phyloP scores from a whole-genome alignment of 345 rosid genomes.

The Pistacia integerrima region DNA sequence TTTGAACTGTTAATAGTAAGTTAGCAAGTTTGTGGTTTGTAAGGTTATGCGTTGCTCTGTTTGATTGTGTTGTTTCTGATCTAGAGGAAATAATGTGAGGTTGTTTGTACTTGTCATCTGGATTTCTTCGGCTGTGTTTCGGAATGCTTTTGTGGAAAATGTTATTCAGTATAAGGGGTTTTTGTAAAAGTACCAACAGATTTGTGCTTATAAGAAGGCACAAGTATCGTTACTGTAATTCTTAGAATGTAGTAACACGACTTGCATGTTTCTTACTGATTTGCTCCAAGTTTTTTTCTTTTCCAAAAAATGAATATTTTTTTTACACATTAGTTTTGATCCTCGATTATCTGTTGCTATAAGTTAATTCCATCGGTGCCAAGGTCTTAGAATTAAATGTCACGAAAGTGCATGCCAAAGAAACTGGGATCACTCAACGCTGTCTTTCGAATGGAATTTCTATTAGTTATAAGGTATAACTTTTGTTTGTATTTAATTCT shows the following conservation, averaged over 20 bases:
- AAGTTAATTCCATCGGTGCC: slow-evolving; percentile 56
- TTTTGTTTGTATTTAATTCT: slow-evolving; percentile 8
- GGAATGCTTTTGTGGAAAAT: too few species aligned
- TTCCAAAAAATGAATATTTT: neutral
- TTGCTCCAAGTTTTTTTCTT: neutral
- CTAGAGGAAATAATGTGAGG: slow-evolving; percentile 1
- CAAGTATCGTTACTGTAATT: neutral
- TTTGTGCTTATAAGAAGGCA: too few species aligned
- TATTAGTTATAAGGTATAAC: slow-evolving; percentile 75
- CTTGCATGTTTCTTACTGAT: slow-evolving; percentile 3
- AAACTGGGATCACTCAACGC: slow-evolving; percentile 83
- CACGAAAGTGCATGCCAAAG: slow-evolving; percentile 70
- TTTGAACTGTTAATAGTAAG: too few species aligned
- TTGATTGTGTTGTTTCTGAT: neutral
- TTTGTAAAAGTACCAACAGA: too few species aligned
- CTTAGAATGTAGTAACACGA: neutral
- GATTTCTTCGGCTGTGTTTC: too few species aligned
- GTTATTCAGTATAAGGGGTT: too few species aligned
- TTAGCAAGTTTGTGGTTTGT: neutral
- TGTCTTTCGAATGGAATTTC: slow-evolving; percentile 90
- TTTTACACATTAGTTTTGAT: too few species aligned
- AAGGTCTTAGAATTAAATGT: slow-evolving; percentile 19
- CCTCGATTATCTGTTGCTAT: slow-evolving; percentile 14
- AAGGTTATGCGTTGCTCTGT: neutral
- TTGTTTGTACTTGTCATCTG: neutral